Evolutionary conservation across 2,329 filamentous ascomycete genomes (phyloP).

Genomic region (Sordariomycetes sp.): DNA sequence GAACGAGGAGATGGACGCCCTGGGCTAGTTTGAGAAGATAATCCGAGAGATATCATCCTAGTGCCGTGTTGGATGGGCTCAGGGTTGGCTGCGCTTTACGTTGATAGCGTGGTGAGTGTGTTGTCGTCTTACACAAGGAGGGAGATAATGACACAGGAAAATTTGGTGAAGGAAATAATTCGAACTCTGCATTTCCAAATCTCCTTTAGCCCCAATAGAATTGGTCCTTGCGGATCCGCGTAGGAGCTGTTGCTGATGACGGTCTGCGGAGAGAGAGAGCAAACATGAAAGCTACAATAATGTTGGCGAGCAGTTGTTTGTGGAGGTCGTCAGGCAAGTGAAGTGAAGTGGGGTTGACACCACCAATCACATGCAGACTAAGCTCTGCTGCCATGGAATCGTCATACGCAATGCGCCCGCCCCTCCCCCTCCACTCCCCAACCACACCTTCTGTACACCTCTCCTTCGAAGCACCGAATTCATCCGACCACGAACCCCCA

Average conservation of each 20-base stretch:
- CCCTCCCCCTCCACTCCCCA: slow-evolving; percentile 2
- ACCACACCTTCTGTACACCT: background rate
- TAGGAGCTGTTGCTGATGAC: too few species aligned
- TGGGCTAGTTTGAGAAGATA: background rate
- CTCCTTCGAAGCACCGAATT: background rate
- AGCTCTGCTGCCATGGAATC: background rate
- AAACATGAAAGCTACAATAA: too few species aligned
- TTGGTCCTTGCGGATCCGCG: too few species aligned
- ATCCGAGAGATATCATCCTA: background rate
- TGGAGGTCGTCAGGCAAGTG: too few species aligned
- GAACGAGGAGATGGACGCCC: background rate
- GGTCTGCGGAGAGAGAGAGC: too few species aligned
- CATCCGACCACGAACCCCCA: background rate
- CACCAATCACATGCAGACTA: background rate
- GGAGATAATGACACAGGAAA: too few species aligned
- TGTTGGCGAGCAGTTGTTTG: too few species aligned
- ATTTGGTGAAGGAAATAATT: too few species aligned
- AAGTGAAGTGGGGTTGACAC: too few species aligned
- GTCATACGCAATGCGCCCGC: slow-evolving; percentile 8
- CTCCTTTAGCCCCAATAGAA: too few species aligned
- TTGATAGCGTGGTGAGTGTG: background rate
- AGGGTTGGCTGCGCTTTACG: background rate
- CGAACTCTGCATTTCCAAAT: too few species aligned
- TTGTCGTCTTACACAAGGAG: background rate
- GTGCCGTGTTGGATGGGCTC: background rate